Evolutionary conservation across 768 basidiomycete species (phyloP).

Genomic region (Kwoniella sp.): DNA sequence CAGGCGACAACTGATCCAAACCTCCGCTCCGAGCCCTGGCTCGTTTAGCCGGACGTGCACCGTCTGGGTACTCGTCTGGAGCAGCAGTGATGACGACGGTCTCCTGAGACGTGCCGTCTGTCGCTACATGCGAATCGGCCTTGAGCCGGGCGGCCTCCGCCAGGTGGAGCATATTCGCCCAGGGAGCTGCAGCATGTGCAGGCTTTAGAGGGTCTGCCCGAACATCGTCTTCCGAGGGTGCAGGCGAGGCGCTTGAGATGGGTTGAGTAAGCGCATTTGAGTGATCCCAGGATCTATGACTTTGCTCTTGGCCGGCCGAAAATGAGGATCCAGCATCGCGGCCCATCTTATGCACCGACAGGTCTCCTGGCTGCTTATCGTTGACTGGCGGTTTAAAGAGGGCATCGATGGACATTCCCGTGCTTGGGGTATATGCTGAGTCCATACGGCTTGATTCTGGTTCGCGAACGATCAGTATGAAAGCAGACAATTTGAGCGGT

Average conservation of each 20-base stretch:
- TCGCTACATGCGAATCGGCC: constrained; percentile 34
- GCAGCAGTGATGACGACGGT: not conserved
- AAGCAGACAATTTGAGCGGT: not conserved
- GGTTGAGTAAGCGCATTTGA: not conserved
- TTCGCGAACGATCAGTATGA: not conserved
- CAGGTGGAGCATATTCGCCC: constrained; percentile 46
- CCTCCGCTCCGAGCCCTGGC: not conserved
- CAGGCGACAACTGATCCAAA: constrained; percentile 6
- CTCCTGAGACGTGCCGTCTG: constrained; percentile 18
- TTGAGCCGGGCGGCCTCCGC: constrained; percentile 49
- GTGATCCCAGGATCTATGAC: not conserved
- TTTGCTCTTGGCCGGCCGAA: no score
- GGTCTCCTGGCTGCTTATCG: not conserved
- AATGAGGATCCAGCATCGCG: not conserved
- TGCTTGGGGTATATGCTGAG: constrained; percentile 2
- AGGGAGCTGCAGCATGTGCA: constrained; percentile 28
- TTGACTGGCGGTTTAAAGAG: constrained; percentile 7
- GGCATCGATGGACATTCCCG: not conserved
- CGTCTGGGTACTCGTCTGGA: not conserved
- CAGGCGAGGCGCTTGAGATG: constrained; percentile 11
- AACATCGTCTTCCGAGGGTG: constrained; percentile 37
- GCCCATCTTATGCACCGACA: not conserved
- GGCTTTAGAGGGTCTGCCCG: constrained; percentile 28
- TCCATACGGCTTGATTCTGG: not conserved
- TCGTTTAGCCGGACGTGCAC: not conserved